Conservation (phyloP, 2,329 filamentous ascomycete genomes). For the Aspergillus sp. region DNA sequence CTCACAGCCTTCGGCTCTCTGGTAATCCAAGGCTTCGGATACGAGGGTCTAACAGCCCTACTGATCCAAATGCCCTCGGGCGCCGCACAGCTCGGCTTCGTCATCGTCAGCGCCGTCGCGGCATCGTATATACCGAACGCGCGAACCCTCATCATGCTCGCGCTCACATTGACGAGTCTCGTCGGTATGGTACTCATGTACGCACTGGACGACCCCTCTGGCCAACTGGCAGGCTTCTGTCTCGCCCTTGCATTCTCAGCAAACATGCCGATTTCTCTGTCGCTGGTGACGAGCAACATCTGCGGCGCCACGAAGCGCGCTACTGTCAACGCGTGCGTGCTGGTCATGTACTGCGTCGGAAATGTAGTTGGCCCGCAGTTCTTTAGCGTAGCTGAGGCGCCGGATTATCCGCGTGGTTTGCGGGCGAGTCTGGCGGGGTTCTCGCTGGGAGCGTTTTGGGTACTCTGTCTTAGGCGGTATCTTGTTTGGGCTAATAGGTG, state of each 20-base stretch:
- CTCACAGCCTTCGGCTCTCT: slow-evolving; percentile 4
- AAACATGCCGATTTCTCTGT: background rate
- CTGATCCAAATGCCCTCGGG: slow-evolving; percentile 2
- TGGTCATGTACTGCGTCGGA: background rate
- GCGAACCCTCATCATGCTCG: background rate
- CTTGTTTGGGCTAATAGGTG: background rate
- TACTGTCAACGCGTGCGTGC: background rate
- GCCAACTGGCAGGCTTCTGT: background rate
- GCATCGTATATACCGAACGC: background rate
- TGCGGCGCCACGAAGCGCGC: background rate
- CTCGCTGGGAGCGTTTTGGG: background rate
- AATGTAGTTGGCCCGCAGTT: background rate
- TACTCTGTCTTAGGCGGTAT: background rate
- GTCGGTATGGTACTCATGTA: background rate
- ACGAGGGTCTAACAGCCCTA: background rate
- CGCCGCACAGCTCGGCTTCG: background rate
- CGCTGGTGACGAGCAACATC: background rate
- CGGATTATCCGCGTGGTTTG: background rate
- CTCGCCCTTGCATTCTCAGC: background rate
- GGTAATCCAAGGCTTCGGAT: slow-evolving; percentile 10
- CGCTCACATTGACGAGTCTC: background rate
- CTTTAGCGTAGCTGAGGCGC: background rate
- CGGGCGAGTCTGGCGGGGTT: background rate
- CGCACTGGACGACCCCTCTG: background rate
- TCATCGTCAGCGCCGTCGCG: background rate